A percentile compares a stretch with the other conserved stretches of the same genome.
These are phyloP conservation scores for Xylariaceae sp. DNA, from an alignment of 2,329 filamentous ascomycete genomes.

Conservation along the genomic window DNA sequence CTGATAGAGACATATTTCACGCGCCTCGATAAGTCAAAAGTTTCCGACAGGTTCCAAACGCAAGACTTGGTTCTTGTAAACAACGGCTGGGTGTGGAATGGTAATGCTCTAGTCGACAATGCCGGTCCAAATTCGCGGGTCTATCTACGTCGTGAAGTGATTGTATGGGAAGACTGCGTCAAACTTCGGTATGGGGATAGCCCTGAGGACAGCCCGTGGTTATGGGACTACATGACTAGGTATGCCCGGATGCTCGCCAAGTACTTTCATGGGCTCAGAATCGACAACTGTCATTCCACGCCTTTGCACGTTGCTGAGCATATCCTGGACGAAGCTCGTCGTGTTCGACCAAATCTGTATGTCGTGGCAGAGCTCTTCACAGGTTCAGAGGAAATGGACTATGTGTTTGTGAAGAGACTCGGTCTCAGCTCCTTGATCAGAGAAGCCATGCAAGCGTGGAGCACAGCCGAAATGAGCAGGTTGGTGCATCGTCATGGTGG, in stretches of 20 bases:
- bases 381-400: slow-evolving; percentile 92
- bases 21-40: slow-evolving; percentile 70
- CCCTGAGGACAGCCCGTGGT: slow-evolving; percentile 79
- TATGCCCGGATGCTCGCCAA: slow-evolving; percentile 91
- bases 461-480: slow-evolving; percentile 83
- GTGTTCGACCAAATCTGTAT: slow-evolving; percentile 79
- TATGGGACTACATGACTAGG: slow-evolving; percentile 93
- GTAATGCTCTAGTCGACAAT: slow-evolving; percentile 89
- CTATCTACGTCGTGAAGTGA: slow-evolving; percentile 94
- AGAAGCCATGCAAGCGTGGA: slow-evolving; percentile 98
- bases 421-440: slow-evolving; percentile 88
- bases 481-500: slow-evolving; percentile 92
- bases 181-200: slow-evolving; percentile 84
- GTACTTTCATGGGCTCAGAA: slow-evolving; percentile 90
- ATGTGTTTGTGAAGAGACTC: slow-evolving; percentile 87
- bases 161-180: slow-evolving; percentile 97
- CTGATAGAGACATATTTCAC: slow-evolving; percentile 96
- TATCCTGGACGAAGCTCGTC: slow-evolving; percentile 87
- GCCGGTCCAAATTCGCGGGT: slow-evolving; percentile 83
- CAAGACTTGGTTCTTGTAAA: slow-evolving; percentile 80
- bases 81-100: slow-evolving; percentile 98
- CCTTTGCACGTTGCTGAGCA: slow-evolving; percentile 92
- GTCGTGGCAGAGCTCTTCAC: slow-evolving; percentile 95
- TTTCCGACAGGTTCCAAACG: slow-evolving; percentile 68
- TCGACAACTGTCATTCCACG: slow-evolving; percentile 97